Evolutionary conservation across 2,329 filamentous ascomycete genomes (phyloP).

Genomic region (Biscogniauxia sp.): DNA sequence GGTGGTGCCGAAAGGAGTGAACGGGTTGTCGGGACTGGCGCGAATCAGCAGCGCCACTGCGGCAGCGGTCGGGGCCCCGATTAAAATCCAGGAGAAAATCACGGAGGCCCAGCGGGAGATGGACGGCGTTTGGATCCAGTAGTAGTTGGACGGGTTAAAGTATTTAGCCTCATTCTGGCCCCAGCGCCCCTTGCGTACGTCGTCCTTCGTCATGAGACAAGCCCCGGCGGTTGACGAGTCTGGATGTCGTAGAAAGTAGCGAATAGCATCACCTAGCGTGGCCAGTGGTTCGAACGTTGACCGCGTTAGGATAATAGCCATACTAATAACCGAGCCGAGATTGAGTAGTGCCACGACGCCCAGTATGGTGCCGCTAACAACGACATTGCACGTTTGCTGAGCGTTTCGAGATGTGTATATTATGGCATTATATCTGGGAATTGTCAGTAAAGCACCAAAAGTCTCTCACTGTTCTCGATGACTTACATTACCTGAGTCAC

Average conservation of each 20-base stretch:
- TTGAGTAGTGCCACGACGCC: conserved; percentile 35
- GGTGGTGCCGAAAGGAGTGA: conserved; percentile 40
- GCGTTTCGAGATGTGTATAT: conserved; percentile 41
- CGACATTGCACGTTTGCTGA: conserved; percentile 38
- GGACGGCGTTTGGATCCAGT: conserved; percentile 46
- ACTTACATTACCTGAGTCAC: conserved; percentile 50
- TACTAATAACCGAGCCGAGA: conserved; percentile 26
- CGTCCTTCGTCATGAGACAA: conserved; percentile 47
- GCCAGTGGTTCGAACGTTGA: conserved; percentile 30
- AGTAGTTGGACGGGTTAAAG: conserved; percentile 40
- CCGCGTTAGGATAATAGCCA: conserved; percentile 25
- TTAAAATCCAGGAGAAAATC: conserved; percentile 37
- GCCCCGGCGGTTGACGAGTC: conserved; percentile 34
- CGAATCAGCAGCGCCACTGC: conserved; percentile 37
- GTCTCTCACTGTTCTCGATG: background rate
- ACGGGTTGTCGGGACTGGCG: conserved; percentile 19
- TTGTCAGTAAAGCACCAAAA: conserved; percentile 16
- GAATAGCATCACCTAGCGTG: conserved; percentile 33
- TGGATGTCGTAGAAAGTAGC: conserved; percentile 30
- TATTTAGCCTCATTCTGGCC: conserved; percentile 41
- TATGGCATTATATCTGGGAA: conserved; percentile 49
- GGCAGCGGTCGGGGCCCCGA: conserved; percentile 37
- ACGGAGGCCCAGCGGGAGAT: conserved; percentile 42
- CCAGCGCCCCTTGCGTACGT: conserved; percentile 45
- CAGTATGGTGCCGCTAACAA: conserved; percentile 43